Conservation (phyloP, 805 yeast genomes). For the Zygoascus ofunaensis region DNA sequence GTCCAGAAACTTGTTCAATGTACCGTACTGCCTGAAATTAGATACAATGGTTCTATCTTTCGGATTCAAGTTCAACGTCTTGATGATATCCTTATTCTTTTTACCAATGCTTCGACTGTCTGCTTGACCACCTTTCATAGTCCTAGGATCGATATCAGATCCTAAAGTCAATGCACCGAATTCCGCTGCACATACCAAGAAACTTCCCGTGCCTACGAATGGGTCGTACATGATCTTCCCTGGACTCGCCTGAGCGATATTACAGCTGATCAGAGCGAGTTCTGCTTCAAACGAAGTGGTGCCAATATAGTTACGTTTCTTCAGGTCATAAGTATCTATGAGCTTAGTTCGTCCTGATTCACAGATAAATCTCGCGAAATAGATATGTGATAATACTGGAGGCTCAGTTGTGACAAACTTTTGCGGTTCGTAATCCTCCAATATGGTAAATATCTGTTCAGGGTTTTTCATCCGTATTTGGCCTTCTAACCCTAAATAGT, state of each 20-base stretch:
- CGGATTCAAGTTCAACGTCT: not conserved
- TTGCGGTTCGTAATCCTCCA: constrained; percentile 53
- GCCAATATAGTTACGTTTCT: constrained; percentile 78
- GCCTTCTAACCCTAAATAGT: constrained; percentile 65
- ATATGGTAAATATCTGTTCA: constrained; percentile 54
- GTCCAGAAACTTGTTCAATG: constrained; percentile 53
- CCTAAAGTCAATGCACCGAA: constrained; percentile 78
- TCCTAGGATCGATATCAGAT: constrained; percentile 81
- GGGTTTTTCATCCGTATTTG: constrained; percentile 71
- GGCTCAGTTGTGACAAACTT: constrained; percentile 28
- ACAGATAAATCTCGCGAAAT: constrained; percentile 72
- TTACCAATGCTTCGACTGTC: not conserved
- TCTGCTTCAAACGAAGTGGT: constrained; percentile 97
- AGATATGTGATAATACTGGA: constrained; percentile 38
- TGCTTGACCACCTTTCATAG: constrained; percentile 41
- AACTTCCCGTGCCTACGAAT: constrained; percentile 94
- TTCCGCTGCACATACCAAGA: constrained; percentile 76
- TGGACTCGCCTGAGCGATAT: constrained; percentile 63
- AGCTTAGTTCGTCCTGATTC: constrained; percentile 49
- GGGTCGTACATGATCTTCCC: constrained; percentile 81
- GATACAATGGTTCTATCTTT: constrained; percentile 40
- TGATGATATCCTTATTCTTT: not conserved
- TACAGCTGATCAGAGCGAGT: constrained; percentile 75
- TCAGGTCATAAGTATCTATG: constrained; percentile 71
- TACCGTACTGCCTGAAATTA: constrained; percentile 70